Evolutionary conservation across 1,284 basidiomycete genomes (phyloP).

Genomic region (Ganoderma multipileum): DNA sequence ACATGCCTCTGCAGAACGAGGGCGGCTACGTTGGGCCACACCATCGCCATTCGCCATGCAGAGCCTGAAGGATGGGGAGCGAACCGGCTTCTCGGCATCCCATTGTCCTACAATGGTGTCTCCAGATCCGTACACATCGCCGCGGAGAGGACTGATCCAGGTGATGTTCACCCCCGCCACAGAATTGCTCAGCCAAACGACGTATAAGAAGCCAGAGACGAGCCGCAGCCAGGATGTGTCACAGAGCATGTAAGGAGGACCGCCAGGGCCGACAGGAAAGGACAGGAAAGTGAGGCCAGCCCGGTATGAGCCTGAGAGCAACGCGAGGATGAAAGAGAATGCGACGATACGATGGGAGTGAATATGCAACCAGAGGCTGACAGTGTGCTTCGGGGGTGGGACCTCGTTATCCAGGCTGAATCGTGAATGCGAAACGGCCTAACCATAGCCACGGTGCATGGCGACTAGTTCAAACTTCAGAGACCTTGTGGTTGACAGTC

Average conservation of each 20-base stretch:
- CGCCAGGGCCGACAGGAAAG: slow-evolving; percentile 5
- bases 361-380: neutral
- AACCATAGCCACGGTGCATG: neutral
- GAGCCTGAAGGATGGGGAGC: slow-evolving; percentile 39
- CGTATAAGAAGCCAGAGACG: slow-evolving; percentile 19
- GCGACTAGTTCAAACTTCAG: neutral
- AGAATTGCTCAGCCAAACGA: slow-evolving; percentile 4
- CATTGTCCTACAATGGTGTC: slow-evolving; percentile 41
- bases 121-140: slow-evolving; percentile 39
- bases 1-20: slow-evolving; percentile 35
- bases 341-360: neutral
- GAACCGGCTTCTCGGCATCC: slow-evolving; percentile 32
- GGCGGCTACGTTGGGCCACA: slow-evolving; percentile 7
- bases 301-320: slow-evolving; percentile 14
- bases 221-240: slow-evolving; percentile 18
- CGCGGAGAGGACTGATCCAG: slow-evolving; percentile 39
- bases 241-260: slow-evolving; percentile 21
- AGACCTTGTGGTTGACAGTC: neutral
- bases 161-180: slow-evolving; percentile 28
- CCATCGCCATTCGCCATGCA: slow-evolving; percentile 28
- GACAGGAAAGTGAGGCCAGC: slow-evolving; percentile 7
- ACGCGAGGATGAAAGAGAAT: neutral
- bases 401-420: neutral
- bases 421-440: neutral
- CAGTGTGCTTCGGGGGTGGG: neutral